Conservation (phyloP, 331 rosid genomes). For the Cydonia oblonga region DNA sequence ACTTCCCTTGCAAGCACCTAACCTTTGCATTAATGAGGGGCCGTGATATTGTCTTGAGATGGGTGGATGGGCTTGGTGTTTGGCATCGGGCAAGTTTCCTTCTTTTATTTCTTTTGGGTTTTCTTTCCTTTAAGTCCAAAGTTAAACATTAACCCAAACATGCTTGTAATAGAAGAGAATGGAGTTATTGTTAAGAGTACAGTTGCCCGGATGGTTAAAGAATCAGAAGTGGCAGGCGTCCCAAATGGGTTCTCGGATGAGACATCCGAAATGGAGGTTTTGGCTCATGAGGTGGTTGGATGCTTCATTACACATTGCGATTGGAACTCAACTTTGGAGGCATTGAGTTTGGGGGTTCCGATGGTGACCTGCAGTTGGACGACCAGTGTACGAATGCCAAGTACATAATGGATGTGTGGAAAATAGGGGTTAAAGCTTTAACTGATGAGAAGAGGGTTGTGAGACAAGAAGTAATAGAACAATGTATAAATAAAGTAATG, state of each 20-base stretch:
- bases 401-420: conserved; percentile 33
- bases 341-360: conserved; percentile 40
- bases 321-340: conserved; percentile 35
- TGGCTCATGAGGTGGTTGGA: conserved; percentile 28
- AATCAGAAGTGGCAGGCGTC: conserved; percentile 13
- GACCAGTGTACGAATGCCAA: conserved; percentile 39
- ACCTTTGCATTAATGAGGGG: too few relatives aligned
- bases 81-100: too few relatives aligned
- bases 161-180: too few relatives aligned
- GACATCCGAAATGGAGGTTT: conserved; percentile 17
- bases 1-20: too few relatives aligned
- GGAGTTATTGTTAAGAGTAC: too few relatives aligned
- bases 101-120: too few relatives aligned
- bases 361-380: conserved; percentile 17
- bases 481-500: conserved; percentile 25
- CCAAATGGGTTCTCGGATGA: conserved; percentile 5
- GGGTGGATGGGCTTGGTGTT: too few relatives aligned
- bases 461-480: background rate
- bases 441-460: conserved; percentile 22
- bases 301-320: conserved; percentile 19
- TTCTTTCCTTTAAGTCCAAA: too few relatives aligned
- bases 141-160: too few relatives aligned
- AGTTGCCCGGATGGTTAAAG: too few relatives aligned
- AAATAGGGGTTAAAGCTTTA: conserved; percentile 19
- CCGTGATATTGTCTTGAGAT: too few relatives aligned